Evolutionary conservation across 768 basidiomycete species (phyloP), one percentile per base, ranked within the genome.

Genomic region (Tylopilus cervinicoccineus): DNA sequence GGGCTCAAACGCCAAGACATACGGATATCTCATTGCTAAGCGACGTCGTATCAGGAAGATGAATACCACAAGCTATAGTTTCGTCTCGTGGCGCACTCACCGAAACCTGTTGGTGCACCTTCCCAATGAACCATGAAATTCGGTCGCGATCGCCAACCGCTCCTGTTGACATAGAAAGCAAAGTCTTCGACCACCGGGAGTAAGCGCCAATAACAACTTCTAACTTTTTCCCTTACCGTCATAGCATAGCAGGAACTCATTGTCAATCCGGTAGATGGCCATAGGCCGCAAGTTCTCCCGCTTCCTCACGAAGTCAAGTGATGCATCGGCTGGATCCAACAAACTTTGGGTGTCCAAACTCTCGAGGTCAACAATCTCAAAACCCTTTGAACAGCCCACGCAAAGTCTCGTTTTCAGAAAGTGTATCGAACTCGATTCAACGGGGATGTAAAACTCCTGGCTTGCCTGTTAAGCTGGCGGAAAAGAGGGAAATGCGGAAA

Each of bases 51-150:
- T 62, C 28, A 61, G 48, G 20, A 33, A 26, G 39, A 47, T 28
- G 37, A 13, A 22, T 10, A 12, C 34, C 22, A 5, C 32, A 53
- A 40, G 19, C 27, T 13, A 43, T 17, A 32, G n/a, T n/a, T 17
- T 28, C 4, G 12, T 16, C 13, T 32, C 20, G 17, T 29, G 27
- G 26, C 23, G n/a, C 3, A 71, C 90, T 61, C 65, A 96, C 95
- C 96, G 61, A 99, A 98, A 31, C 88, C 86, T 6, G 91, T 90
- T 0, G 96, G 96, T 37, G 75, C 76, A 9, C 96, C 96, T 68
- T 98, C 95, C 96, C 96, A 99, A 54, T 89, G 78, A 13, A 98
- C 90, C 79, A 94, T 90, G 75, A 97, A 98, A 48, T 91, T 84
- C 53, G 81, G 86, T 44, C 90, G 75, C 41, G 94, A 91, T 52